Conservation (phyloP, 495 filamentous ascomycete species). For the Tuber indicum region DNA sequence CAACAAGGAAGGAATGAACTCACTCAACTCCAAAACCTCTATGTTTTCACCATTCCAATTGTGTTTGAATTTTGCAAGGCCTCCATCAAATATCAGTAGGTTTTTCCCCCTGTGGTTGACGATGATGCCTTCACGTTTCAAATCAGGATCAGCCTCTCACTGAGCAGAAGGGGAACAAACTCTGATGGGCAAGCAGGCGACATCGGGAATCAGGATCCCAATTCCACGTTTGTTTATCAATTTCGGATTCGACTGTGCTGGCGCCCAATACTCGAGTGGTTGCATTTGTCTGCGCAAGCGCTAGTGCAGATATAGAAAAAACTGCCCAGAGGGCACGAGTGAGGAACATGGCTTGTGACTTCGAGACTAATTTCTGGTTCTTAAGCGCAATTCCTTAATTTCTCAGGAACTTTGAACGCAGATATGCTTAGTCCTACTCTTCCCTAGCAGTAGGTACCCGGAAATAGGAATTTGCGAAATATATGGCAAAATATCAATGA, state of each 20-base stretch:
- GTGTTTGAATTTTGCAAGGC: conserved; percentile 15
- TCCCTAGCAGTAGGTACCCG: too few species aligned
- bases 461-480: too few species aligned
- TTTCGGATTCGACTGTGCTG: background rate
- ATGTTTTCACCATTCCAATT: background rate
- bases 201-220: conserved; percentile 17
- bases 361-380: background rate
- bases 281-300: background rate
- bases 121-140: conserved; percentile 12
- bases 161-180: conserved; percentile 3
- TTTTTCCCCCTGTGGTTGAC: conserved; percentile 2
- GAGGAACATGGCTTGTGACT: background rate
- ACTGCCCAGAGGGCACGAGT: background rate
- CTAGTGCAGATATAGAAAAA: background rate
- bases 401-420: background rate
- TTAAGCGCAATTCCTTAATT: background rate
- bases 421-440: background rate
- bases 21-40: conserved; percentile 20
- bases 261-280: background rate
- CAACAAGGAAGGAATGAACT: background rate
- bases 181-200: conserved; percentile 19
- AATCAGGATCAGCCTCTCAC: background rate
- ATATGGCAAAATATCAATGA: too few species aligned
- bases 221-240: conserved; percentile 14
- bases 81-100: conserved; percentile 19